Conservation (phyloP, 768 basidiomycete species). For the Pisolithus sp. region DNA sequence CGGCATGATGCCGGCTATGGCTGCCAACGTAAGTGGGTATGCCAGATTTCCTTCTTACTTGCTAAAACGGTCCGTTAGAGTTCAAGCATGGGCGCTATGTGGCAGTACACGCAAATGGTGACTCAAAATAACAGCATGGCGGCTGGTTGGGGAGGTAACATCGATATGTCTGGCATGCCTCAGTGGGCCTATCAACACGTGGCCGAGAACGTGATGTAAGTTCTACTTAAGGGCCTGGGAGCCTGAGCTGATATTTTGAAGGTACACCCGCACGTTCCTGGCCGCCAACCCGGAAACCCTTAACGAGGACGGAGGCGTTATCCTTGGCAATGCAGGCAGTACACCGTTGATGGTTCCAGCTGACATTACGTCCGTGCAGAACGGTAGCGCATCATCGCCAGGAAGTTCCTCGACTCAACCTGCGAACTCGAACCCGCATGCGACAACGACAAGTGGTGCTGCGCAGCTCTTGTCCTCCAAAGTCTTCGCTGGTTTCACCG, state of each 20-base stretch:
- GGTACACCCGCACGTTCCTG: slow-evolving; percentile 37
- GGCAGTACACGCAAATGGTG: slow-evolving; percentile 41
- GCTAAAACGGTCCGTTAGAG: slow-evolving; percentile 27
- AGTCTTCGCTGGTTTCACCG: slow-evolving; percentile 45
- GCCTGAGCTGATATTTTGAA: background rate
- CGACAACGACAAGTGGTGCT: slow-evolving; percentile 36
- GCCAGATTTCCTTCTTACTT: background rate
- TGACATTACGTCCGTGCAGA: slow-evolving; percentile 44
- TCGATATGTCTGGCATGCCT: background rate
- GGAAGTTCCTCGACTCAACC: slow-evolving; percentile 16
- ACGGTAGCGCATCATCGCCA: slow-evolving; percentile 20
- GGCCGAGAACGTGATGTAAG: slow-evolving; percentile 51
- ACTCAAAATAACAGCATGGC: slow-evolving; percentile 36
- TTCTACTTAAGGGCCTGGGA: slow-evolving; percentile 2
- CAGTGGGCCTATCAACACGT: slow-evolving; percentile 42
- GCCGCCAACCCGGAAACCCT: slow-evolving; percentile 49
- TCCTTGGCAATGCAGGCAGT: slow-evolving; percentile 36
- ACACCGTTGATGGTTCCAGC: slow-evolving; percentile 55
- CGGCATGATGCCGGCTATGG: slow-evolving; percentile 45
- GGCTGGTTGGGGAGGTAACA: background rate
- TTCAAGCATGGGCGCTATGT: slow-evolving; percentile 52
- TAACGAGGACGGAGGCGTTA: slow-evolving; percentile 42
- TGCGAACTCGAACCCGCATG: slow-evolving; percentile 7
- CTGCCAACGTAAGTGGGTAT: slow-evolving; percentile 34
- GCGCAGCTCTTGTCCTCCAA: slow-evolving; percentile 40